phyloP scores from a whole-genome alignment of 2,329 filamentous ascomycete species.

The Fusarium lyarnte region DNA sequence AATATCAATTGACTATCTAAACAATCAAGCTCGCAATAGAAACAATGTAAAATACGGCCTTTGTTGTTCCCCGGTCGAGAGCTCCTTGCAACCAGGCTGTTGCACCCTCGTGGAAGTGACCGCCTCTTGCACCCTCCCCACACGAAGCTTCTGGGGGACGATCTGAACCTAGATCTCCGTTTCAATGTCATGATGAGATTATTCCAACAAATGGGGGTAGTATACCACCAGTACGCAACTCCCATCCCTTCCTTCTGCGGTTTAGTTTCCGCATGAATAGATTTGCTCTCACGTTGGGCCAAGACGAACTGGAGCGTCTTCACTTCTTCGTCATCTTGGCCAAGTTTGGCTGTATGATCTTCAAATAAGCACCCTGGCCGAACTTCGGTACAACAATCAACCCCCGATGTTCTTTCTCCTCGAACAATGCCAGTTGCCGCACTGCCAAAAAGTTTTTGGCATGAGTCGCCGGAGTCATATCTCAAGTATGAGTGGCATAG shows the following conservation, averaged over 20 bases:
- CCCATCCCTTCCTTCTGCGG: not conserved
- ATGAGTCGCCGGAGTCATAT: not conserved
- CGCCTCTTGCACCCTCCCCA: not conserved
- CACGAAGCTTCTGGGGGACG: not conserved
- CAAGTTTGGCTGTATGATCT: not conserved
- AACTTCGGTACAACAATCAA: slow-evolving; percentile 12
- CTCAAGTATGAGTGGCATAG: not conserved
- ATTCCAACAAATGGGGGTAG: not conserved
- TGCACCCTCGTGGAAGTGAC: not conserved
- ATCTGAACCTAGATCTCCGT: not conserved
- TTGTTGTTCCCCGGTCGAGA: slow-evolving; percentile 1
- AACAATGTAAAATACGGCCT: slow-evolving; percentile 20
- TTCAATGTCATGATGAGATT: not conserved
- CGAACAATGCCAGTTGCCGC: not conserved
- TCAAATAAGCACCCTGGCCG: slow-evolving; percentile 19
- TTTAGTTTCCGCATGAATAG: not conserved
- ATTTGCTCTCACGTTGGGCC: not conserved
- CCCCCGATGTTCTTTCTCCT: not conserved
- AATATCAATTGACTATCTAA: slow-evolving; percentile 39
- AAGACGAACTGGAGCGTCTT: not conserved
- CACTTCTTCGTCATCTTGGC: not conserved
- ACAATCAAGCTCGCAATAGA: slow-evolving; percentile 17
- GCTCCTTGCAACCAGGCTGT: not conserved
- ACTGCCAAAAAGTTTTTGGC: slow-evolving; percentile 3
- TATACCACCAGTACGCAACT: not conserved